A percentile compares a stretch with the other conserved stretches of the same genome.
phyloP scores from a whole-genome alignment of 495 filamentous ascomycete species.

The Margaritispora aquatica region DNA sequence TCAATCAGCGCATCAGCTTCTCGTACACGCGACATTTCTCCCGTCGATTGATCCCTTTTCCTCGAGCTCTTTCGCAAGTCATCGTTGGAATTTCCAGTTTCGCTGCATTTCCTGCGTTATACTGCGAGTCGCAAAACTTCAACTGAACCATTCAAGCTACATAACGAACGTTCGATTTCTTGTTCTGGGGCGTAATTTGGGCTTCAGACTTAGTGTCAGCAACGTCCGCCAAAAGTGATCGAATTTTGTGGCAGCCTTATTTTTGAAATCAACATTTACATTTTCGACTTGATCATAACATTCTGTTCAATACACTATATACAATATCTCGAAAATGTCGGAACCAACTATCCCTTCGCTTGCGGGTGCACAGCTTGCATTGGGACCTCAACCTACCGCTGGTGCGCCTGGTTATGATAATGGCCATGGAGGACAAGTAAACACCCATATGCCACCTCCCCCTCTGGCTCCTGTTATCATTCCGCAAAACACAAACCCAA shows the following conservation, averaged over 20 bases:
- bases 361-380: conserved; percentile 52
- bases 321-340: conserved; percentile 48
- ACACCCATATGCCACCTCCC: conserved; percentile 85
- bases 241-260: conserved; percentile 11
- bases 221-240: conserved; percentile 3
- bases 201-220: conserved; percentile 2
- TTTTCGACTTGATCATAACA: conserved; percentile 5
- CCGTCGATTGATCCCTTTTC: conserved; percentile 9
- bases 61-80: conserved; percentile 16
- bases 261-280: conserved; percentile 3
- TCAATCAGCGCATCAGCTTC: conserved; percentile 14
- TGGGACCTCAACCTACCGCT: conserved; percentile 57
- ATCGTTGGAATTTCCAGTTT: conserved; percentile 3
- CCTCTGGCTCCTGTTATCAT: conserved; percentile 84
- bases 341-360: conserved; percentile 55
- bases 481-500: conserved; percentile 93
- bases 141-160: conserved; percentile 12
- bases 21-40: conserved; percentile 21
- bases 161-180: conserved; percentile 10
- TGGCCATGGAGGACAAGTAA: conserved; percentile 55
- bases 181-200: conserved; percentile 17
- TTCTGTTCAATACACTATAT: conserved; percentile 9
- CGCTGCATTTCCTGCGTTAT: conserved; percentile 16
- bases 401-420: conserved; percentile 66
- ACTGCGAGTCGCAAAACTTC: conserved; percentile 19